A percentile compares a stretch with the other conserved stretches of the same genome.
Evolutionary conservation across 2,329 filamentous ascomycete species (phyloP).

Genomic region (Microascus cirrosus): DNA sequence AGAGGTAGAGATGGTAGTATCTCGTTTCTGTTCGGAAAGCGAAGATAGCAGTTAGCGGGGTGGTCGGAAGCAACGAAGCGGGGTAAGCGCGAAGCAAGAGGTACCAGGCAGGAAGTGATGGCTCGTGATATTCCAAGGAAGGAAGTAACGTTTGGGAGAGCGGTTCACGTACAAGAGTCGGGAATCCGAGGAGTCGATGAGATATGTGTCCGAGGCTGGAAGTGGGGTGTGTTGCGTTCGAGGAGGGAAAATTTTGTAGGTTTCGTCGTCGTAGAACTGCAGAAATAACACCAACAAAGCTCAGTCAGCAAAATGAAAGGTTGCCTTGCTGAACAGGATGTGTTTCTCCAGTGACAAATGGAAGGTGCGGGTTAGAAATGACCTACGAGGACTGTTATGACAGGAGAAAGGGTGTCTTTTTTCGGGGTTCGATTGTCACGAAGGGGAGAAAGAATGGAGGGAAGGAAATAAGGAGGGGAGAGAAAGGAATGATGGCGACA

Average conservation of each 20-base stretch:
- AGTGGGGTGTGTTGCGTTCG: background rate
- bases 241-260: conserved; percentile 2
- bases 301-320: background rate
- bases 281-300: background rate
- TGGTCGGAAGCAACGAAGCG: background rate
- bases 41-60: background rate
- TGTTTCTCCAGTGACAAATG: background rate
- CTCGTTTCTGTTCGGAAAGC: background rate
- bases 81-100: background rate
- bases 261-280: background rate
- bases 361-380: background rate
- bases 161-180: conserved; percentile 2
- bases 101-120: background rate
- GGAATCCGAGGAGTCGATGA: conserved; percentile 8
- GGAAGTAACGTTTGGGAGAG: background rate
- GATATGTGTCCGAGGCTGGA: background rate
- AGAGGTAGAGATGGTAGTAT: background rate
- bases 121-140: background rate
- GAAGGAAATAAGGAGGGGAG: conserved; percentile 14
- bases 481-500: conserved; percentile 8
- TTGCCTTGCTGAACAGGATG: background rate
- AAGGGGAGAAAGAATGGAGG: conserved; percentile 8
- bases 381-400: background rate
- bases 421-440: background rate
- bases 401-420: background rate